Evolutionary conservation across 225 moss, liverwort and hornwort species (phyloP), one percentile per base, ranked within the genome.

Genomic region (Takakia lepidozioides): DNA sequence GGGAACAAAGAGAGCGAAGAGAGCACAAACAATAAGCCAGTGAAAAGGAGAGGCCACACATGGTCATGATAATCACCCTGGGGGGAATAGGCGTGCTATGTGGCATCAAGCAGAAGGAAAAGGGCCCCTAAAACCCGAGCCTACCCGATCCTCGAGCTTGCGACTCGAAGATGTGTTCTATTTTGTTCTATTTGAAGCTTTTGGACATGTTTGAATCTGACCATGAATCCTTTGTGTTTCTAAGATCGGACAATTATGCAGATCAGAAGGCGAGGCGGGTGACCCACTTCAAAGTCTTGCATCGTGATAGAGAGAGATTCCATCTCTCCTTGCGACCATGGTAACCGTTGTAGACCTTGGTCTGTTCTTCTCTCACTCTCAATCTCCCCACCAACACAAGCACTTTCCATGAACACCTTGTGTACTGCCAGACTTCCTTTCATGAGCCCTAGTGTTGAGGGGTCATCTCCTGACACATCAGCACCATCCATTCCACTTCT

Each of bases 281-380:
- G 54, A 40, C 60, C 40, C 38, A 84, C 90, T 79, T 95, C 89
- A 66, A 90, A 95, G 66, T 90, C 95, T 65, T 87, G 84, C 95
- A 95, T 90, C 22, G 86, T 90, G 5, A 95, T 90, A 28, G 90
- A 74, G 58, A 90, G 89, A 20, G 64, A 62, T 52, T 80, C 82
- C 80, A 87, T 59, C 70, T 87, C 87, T 35, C 78, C 75, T 14
- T 43, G 66, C 25, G 86, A 64, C 84, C 84, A 95, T 49, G 87
- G 90, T 29, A 68, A 64, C 29, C 68, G 74, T 80, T 84, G 84
- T 28, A 49, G 51, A 19, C 80, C 55, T 19, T 55, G 64, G 28
- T 60, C 80, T 52, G 58, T 54, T 23, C 49, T 55, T 19, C 59
- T 56, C 52, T 78, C 54, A 36, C 48, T 59, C 20, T 75, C 54